Conservation (phyloP, 805 yeast genomes). For the Saccharomycopsis sp. region DNA sequence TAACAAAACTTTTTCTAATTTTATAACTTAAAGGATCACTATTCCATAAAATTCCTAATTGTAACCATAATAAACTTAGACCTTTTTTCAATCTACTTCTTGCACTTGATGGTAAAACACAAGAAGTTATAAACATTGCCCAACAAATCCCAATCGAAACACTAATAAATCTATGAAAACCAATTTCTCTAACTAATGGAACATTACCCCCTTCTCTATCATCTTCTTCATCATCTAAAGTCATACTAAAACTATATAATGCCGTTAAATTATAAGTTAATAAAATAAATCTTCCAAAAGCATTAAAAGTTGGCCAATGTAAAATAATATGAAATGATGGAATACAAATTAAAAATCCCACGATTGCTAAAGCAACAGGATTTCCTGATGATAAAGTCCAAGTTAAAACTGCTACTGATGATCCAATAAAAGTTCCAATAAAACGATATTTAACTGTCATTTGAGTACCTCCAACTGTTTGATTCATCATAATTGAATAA, state of each 20-base stretch:
- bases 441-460: slow-evolving; percentile 68
- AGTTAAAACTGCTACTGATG: slow-evolving; percentile 43
- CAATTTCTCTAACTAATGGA: slow-evolving; percentile 65
- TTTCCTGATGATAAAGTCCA: slow-evolving; percentile 54
- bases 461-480: slow-evolving; percentile 75
- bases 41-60: slow-evolving; percentile 76
- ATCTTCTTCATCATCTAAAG: slow-evolving; percentile 45
- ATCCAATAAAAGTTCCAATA: slow-evolving; percentile 68
- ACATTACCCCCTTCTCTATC: slow-evolving; percentile 54
- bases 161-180: slow-evolving; percentile 65
- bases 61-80: slow-evolving; percentile 59
- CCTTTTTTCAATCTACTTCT: slow-evolving; percentile 56
- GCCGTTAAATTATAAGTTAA: slow-evolving; percentile 73
- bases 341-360: slow-evolving; percentile 30
- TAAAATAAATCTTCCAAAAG: slow-evolving; percentile 60
- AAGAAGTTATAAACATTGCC: slow-evolving; percentile 61
- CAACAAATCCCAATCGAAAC: slow-evolving; percentile 66
- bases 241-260: slow-evolving; percentile 60
- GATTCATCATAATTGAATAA: slow-evolving; percentile 74
- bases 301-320: slow-evolving; percentile 48
- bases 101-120: slow-evolving; percentile 68
- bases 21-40: slow-evolving; percentile 52
- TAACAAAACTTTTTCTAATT: not conserved
- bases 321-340: slow-evolving; percentile 46
- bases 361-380: slow-evolving; percentile 39